Base-by-base conservation (phyloP, 1,284 basidiomycete genomes). In the Malassezia furfur region DNA sequence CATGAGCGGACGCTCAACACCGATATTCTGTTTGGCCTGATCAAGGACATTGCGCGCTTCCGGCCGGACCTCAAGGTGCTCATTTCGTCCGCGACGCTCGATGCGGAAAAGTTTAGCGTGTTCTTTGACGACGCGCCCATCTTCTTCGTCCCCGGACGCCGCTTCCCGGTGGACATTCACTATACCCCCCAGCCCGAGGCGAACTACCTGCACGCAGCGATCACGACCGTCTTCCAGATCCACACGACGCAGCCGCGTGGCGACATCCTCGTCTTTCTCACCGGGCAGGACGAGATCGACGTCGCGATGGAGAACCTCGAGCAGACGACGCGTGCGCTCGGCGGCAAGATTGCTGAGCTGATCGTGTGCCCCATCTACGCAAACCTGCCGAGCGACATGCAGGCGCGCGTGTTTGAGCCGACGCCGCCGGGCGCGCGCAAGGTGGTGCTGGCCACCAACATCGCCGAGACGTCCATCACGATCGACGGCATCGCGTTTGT, bases 281-380 rank as follows among this genome's bases (percentile, higher is more conserved):
- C 94, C 0, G 94, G 94, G 63, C 94, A 98, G 81, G 94, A 98
- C 75, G 94, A 98, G 77, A 99, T 98, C 61, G 94, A 99, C 76
- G 87, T 89, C 1, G 91, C 91, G 21, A 75, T 75, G 66, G 93
- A 99, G 78, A 96, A 89, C 72, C 77, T 99, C 43, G 85, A 88
- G 72, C 93, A 98, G 77, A 98, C 94, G 0, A 86, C 90, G 38
- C 84, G 89, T 30, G 87, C 93, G 0, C 79, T 98, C 0, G 93
- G 93, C 19, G 94, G 96, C 78, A 96, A 96, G 78, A 87, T 98
- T 39, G 83, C 84, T 8, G 94, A 98, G 71, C 81, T 98, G 50
- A 85, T 98, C 54, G 82, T 98, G 50, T 96, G 91, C 71, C 94
- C 94, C 0, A 96, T 98, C 64, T 98, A 99, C 72, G 91, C 94